A percentile compares a stretch with the other conserved stretches of the same genome.
phyloP scores from a whole-genome alignment of 2,329 filamentous ascomycete genomes.

The Verticillium isaacii region DNA sequence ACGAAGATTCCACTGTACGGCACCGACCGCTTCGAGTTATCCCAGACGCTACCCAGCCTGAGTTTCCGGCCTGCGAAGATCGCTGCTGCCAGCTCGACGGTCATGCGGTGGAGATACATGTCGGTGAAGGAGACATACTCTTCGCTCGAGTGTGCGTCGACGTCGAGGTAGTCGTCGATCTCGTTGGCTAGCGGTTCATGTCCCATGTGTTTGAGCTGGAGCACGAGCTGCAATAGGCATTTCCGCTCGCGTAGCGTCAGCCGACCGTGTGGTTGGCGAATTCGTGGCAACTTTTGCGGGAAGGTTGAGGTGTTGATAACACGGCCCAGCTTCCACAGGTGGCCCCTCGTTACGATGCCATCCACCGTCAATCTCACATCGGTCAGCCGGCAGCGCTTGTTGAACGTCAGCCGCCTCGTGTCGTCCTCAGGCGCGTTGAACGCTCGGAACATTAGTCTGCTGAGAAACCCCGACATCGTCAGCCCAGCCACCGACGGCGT shows the following conservation, averaged over 20 bases:
- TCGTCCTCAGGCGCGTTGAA: background rate
- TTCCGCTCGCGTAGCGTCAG: conserved; percentile 11
- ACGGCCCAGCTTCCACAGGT: conserved; percentile 18
- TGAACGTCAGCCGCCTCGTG: conserved; percentile 15
- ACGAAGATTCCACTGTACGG: conserved; percentile 13
- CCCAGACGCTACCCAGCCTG: conserved; percentile 12
- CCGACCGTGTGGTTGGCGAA: conserved; percentile 1
- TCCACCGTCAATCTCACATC: conserved; percentile 10
- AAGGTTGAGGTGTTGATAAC: conserved; percentile 13
- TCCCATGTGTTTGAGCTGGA: background rate
- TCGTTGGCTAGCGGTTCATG: conserved; percentile 1
- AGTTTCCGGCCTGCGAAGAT: conserved; percentile 12
- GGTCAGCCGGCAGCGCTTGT: conserved; percentile 19
- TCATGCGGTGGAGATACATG: conserved; percentile 13
- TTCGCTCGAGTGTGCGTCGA: background rate
- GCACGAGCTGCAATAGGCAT: conserved; percentile 10
- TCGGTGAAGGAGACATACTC: conserved; percentile 9
- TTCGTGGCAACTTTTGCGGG: conserved; percentile 6
- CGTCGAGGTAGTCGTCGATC: conserved; percentile 8
- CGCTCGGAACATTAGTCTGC: too few species aligned
- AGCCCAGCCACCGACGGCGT: background rate
- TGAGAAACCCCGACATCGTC: conserved; percentile 2
- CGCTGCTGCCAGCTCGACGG: conserved; percentile 12
- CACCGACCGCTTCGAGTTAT: background rate
- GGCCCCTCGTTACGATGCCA: conserved; percentile 16